Evolutionary conservation across 768 basidiomycete genomes (phyloP), one percentile per base, ranked within the genome.

Genomic region (Boletus bicolor): DNA sequence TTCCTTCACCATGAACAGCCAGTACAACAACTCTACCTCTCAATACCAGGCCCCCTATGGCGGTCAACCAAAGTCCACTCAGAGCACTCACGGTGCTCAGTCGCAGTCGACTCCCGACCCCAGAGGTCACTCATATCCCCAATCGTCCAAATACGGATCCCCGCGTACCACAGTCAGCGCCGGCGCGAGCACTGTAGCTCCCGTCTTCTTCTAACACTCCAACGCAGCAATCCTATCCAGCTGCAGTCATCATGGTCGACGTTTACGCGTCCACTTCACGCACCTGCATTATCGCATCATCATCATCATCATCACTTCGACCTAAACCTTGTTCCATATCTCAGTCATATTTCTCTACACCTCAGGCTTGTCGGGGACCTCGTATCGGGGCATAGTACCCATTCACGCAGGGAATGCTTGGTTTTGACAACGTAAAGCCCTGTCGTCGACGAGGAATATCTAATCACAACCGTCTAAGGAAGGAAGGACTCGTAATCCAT

Each of bases 181-280:
- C 15, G 76, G 76, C 44, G 83, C 83, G 43, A 75, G 78, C 39
- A 68, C 76, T 17, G 77, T 74, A 30, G 83, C 79, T 43, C 76
- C 84, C 46, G 78, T 82, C 36, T 84, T 86, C 74, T 86, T 86
- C 74, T 86, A 68, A 76, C 24, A 4, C 34, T 14, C 39, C 32
- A 26, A n/a, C n/a, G 39, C 49, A 49, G 32, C 15, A 7, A 41
- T 51, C 24, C 44, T 44, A 9, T 28, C 37, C 42, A 41, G 19
- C 44, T 44, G 39, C 30, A 5, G 5, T 28, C 32, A 12, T 41
- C 50, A 10, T 10, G 21, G 41, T 44, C 49, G 49, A 44, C 51
- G 32, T 54, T 4, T 55, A 58, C 51, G 54, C 45, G 21, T 26
- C 15, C 52, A 19, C 19, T 26, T 45, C 51, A 6, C 47, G 24